Evolutionary conservation across 306 rosid genomes (phyloP).

Genomic region (Trichosanthes truncata): DNA sequence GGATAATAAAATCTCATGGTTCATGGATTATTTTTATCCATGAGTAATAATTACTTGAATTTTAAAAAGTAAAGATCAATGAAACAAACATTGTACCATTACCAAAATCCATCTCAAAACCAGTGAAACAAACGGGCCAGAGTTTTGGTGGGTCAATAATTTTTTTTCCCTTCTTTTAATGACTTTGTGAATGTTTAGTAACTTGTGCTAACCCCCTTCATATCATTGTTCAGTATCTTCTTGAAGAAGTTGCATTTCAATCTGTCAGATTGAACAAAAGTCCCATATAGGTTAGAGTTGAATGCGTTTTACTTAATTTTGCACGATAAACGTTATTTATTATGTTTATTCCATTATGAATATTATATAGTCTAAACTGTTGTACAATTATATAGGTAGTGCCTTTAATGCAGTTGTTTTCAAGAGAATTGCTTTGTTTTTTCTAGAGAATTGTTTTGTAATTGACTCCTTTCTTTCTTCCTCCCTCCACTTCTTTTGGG

Average conservation of each 20-base stretch:
- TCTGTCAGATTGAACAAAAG: conserved; percentile 50
- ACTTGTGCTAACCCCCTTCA: neutral
- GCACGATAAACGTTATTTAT: neutral
- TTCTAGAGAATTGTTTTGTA: neutral
- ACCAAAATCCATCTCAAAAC: too few species aligned
- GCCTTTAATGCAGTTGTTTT: neutral
- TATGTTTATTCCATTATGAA: too few species aligned
- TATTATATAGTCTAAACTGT: neutral
- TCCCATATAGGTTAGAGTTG: conserved; percentile 37
- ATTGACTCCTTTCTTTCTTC: neutral
- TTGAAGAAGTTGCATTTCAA: conserved; percentile 81
- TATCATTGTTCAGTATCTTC: conserved; percentile 54
- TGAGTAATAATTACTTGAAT: too few species aligned
- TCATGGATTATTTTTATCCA: too few species aligned
- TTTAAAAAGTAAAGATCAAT: too few species aligned
- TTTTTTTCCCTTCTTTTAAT: neutral
- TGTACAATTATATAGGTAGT: neutral
- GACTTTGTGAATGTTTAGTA: neutral
- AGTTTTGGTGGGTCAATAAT: conserved; percentile 7
- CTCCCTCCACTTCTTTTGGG: too few species aligned
- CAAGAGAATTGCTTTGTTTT: too few species aligned
- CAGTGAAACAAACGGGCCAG: too few species aligned
- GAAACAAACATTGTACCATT: too few species aligned
- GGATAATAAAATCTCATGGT: too few species aligned
- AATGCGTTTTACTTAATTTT: neutral